phyloP scores from a whole-genome alignment of 1,284 basidiomycete genomes.

The Vanrija sp. region DNA sequence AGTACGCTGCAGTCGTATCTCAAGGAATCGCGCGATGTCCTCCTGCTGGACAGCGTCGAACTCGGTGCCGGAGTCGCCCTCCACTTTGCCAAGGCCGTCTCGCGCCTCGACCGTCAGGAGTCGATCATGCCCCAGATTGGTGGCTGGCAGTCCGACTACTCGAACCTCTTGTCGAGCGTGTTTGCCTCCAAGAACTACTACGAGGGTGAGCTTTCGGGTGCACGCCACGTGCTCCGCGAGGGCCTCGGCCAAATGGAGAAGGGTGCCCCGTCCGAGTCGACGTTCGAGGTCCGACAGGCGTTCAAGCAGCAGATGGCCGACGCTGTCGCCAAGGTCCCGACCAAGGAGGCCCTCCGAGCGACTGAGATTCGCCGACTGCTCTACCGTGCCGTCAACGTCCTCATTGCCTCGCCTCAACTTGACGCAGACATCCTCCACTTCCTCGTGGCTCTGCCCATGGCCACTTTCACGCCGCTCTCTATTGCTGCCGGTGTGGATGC shows the following conservation, averaged over 20 bases:
- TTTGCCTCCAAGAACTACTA: conserved; percentile 81
- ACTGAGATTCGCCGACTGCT: conserved; percentile 79
- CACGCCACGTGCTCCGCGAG: conserved; percentile 59
- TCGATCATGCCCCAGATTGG: conserved; percentile 49
- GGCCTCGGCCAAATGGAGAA: conserved; percentile 60
- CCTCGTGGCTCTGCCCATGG: conserved; percentile 83
- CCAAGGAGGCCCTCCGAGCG: conserved; percentile 67
- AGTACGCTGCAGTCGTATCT: conserved; percentile 87
- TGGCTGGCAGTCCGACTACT: conserved; percentile 60
- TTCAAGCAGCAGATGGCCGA: conserved; percentile 67
- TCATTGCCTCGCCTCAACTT: conserved; percentile 69
- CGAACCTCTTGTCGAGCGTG: conserved; percentile 72
- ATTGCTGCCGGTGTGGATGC: conserved; percentile 85
- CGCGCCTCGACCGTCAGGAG: conserved; percentile 71
- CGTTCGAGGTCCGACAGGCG: conserved; percentile 59
- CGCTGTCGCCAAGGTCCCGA: conserved; percentile 64
- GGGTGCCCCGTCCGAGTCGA: conserved; percentile 58
- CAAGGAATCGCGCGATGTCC: conserved; percentile 63
- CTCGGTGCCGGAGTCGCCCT: conserved; percentile 85
- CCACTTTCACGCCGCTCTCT: conserved; percentile 79
- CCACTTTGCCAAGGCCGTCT: conserved; percentile 73
- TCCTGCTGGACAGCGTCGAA: conserved; percentile 69
- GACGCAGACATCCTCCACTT: conserved; percentile 84
- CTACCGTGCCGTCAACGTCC: conserved; percentile 77
- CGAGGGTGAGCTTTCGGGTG: conserved; percentile 77